Conservation (phyloP, 768 basidiomycete genomes). For the Pholiota molesta region DNA sequence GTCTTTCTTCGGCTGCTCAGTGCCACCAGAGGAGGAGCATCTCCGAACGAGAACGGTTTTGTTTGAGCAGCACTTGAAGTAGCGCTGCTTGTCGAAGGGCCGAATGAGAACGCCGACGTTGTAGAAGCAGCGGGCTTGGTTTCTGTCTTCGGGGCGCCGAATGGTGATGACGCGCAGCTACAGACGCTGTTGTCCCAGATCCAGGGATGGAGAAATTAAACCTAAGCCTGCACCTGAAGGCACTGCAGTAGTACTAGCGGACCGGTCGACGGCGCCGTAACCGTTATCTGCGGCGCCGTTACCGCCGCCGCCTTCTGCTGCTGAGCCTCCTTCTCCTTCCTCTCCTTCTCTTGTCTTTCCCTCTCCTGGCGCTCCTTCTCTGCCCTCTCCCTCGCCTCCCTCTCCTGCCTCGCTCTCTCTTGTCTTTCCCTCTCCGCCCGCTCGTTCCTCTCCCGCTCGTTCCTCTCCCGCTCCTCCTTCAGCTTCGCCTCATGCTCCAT, state of each 20-base stretch:
- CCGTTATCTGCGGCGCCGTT: slow-evolving; percentile 11
- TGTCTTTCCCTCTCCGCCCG: slow-evolving; percentile 27
- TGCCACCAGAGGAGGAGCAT: background rate
- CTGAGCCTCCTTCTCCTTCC: slow-evolving; percentile 17
- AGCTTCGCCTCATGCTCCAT: slow-evolving; percentile 41
- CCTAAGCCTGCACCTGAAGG: slow-evolving; percentile 1
- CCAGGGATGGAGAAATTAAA: background rate
- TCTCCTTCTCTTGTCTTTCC: slow-evolving; percentile 26
- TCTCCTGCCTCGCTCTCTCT: slow-evolving; percentile 19
- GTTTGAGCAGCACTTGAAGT: background rate
- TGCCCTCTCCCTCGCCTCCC: slow-evolving; percentile 16
- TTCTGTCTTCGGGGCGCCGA: background rate
- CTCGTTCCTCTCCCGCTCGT: slow-evolving; percentile 37
- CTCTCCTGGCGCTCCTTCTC: slow-evolving; percentile 33
- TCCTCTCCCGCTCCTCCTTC: slow-evolving; percentile 39
- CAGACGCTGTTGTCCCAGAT: background rate
- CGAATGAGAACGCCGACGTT: slow-evolving; percentile 3
- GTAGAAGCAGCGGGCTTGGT: background rate
- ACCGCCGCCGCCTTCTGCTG: slow-evolving; percentile 14
- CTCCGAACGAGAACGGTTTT: background rate
- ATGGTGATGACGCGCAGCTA: slow-evolving; percentile 2
- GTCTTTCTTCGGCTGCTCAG: background rate
- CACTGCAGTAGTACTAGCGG: slow-evolving; percentile 6
- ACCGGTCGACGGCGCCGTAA: slow-evolving; percentile 13
- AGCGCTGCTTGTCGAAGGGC: slow-evolving; percentile 7